A percentile compares a stretch with the other conserved stretches of the same genome.
Conservation (phyloP, 305 asterid species). For the Striga hermonthica region DNA sequence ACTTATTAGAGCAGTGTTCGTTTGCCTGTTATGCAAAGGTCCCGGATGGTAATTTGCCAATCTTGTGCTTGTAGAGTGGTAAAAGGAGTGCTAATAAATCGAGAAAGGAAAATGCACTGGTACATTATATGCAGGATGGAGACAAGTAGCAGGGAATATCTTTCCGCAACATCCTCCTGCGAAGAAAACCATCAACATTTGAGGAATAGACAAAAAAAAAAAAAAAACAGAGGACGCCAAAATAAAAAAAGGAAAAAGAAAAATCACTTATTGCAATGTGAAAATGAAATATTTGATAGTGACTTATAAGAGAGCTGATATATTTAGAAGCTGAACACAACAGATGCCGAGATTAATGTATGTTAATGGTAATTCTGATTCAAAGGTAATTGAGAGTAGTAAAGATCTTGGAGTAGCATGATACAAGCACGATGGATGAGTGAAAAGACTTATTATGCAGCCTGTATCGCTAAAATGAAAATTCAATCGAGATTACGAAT, state of each 20-base stretch:
- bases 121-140: not conserved
- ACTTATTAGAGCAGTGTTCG: conserved; percentile 18
- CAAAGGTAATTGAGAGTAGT: no score
- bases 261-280: not conserved
- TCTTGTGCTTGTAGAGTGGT: not conserved
- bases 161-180: conserved; percentile 10
- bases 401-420: no score
- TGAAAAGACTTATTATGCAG: no score
- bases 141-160: conserved; percentile 3
- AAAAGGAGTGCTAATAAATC: not conserved
- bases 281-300: not conserved
- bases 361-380: no score
- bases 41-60: not conserved
- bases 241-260: no score
- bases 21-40: not conserved
- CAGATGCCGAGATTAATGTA: no score
- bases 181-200: conserved; percentile 4
- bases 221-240: conserved; percentile 2
- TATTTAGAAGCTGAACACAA: not conserved
- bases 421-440: no score
- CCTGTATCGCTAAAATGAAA: not conserved
- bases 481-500: not conserved
- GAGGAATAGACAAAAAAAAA: not conserved
- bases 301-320: not conserved
- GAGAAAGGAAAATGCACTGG: conserved; percentile 8